Evolutionary conservation across 1,284 basidiomycete species (phyloP).

Genomic region (Stereum hirsutum): DNA sequence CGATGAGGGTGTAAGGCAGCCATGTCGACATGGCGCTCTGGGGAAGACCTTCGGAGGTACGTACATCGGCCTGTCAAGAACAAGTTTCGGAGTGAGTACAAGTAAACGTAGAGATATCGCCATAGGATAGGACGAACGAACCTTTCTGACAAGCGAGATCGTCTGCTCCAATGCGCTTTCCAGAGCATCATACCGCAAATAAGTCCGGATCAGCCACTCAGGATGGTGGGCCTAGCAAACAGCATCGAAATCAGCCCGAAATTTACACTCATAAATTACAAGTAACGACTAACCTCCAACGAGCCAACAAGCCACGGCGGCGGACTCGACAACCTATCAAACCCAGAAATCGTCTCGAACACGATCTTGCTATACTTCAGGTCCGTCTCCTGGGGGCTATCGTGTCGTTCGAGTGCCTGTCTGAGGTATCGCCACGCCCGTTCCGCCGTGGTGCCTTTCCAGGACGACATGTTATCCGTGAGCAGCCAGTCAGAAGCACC

Average conservation of each 20-base stretch:
- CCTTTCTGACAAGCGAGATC: slow-evolving; percentile 62
- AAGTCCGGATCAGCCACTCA: slow-evolving; percentile 70
- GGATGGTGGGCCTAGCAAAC: slow-evolving; percentile 53
- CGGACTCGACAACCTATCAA: slow-evolving; percentile 52
- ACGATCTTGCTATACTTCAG: slow-evolving; percentile 69
- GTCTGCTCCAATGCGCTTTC: slow-evolving; percentile 71
- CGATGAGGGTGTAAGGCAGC: slow-evolving; percentile 81
- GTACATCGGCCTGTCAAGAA: slow-evolving; percentile 42
- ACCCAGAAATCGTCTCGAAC: slow-evolving; percentile 67
- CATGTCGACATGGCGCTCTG: slow-evolving; percentile 57
- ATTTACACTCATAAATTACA: not conserved
- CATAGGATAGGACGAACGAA: slow-evolving; percentile 23
- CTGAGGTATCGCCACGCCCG: slow-evolving; percentile 87
- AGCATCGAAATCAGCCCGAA: slow-evolving; percentile 8
- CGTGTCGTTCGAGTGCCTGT: slow-evolving; percentile 70
- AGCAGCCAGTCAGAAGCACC: slow-evolving; percentile 74
- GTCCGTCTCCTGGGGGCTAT: slow-evolving; percentile 64
- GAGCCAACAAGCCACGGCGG: slow-evolving; percentile 79
- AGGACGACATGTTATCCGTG: slow-evolving; percentile 72
- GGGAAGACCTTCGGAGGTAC: slow-evolving; percentile 44
- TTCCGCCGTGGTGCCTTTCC: slow-evolving; percentile 74
- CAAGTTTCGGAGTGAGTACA: slow-evolving; percentile 1
- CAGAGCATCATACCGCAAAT: slow-evolving; percentile 73
- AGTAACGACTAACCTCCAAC: slow-evolving; percentile 54
- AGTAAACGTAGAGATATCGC: slow-evolving; percentile 4